Evolutionary conservation across 2,329 filamentous ascomycete species (phyloP), one percentile per base, ranked within the genome.

Genomic region (Pseudogymnoascus sp.): DNA sequence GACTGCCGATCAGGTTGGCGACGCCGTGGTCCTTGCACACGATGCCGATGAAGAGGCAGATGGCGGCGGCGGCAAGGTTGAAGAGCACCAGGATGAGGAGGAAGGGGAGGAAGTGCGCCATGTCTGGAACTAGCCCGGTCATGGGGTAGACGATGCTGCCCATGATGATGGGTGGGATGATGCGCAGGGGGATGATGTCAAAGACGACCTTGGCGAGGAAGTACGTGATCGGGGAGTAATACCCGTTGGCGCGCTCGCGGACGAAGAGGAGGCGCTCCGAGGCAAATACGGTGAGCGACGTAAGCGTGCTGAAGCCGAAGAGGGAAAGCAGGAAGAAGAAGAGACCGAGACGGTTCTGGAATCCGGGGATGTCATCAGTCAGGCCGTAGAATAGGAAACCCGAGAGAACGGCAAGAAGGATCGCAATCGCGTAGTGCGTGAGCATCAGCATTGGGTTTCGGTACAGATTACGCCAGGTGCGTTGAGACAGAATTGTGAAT

Each of bases 391-490:
- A 99, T 10, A 99, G 82, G 74, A 90, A 97, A 3, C 94, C 94
- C 1, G 93, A 92, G 62, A 99, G 88, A 4, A 97, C 93, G 1
- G 92, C 94, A 5, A 99, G 83, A 0, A 97, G 77, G 64, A 99
- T 97, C 6, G 94, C 92, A 67, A 97, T 97, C 37, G 94, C 94
- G 72, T 97, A 99, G 75, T 99, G 94, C 0, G 92, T 97, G 62
- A 99, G 83, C 94, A 99, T 99, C 63, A 99, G 79, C 84, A 97
- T 92, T 1, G 94, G 94, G 73, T 99, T 97, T 62, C 94, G 87
- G 78, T 99, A 97, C 5, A 99, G 81, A 71, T 99, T 99, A 71
- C 89, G 92, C 93, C 93, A 99, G 0, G 94, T 99, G 50, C 94
- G 85, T 69, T 86, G 83, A 0, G 93, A 96, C 10, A 99, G 79